phyloP scores from a whole-genome alignment of 768 basidiomycete species.

The Tephrocybe sp. region DNA sequence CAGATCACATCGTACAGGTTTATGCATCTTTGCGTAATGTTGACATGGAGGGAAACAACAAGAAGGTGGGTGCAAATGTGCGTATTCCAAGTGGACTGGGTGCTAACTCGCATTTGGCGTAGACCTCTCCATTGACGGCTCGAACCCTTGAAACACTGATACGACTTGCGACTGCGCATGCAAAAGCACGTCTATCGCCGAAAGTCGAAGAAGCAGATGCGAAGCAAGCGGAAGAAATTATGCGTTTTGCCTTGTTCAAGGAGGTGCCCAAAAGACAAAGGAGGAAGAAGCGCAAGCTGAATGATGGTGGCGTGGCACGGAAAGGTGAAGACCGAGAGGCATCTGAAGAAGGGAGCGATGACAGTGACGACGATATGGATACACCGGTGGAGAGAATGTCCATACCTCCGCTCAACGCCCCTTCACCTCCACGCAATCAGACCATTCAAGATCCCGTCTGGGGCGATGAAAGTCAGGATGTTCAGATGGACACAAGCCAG shows the following conservation, averaged over 20 bases:
- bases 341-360: slow-evolving; percentile 57
- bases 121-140: slow-evolving; percentile 97
- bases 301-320: slow-evolving; percentile 58
- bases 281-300: slow-evolving; percentile 86
- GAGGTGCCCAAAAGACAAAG: slow-evolving; percentile 86
- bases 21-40: slow-evolving; percentile 93
- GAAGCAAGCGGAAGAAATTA: slow-evolving; percentile 87
- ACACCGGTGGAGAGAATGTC: slow-evolving; percentile 49
- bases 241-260: slow-evolving; percentile 97
- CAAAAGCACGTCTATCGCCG: slow-evolving; percentile 87
- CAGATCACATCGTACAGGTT: slow-evolving; percentile 90
- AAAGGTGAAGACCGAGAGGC: slow-evolving; percentile 45
- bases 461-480: slow-evolving; percentile 69
- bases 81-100: slow-evolving; percentile 4
- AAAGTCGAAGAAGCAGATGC: slow-evolving; percentile 88
- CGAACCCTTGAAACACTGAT: slow-evolving; percentile 99
- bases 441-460: slow-evolving; percentile 58
- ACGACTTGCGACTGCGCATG: slow-evolving; percentile 96
- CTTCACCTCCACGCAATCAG: slow-evolving; percentile 24
- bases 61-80: slow-evolving; percentile 58
- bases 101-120: slow-evolving; percentile 15
- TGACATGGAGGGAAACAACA: slow-evolving; percentile 84
- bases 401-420: slow-evolving; percentile 35
- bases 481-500: slow-evolving; percentile 56
- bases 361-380: slow-evolving; percentile 42